Conservation (phyloP, 31 red algal species). For the Porphyra umbilicalis region DNA sequence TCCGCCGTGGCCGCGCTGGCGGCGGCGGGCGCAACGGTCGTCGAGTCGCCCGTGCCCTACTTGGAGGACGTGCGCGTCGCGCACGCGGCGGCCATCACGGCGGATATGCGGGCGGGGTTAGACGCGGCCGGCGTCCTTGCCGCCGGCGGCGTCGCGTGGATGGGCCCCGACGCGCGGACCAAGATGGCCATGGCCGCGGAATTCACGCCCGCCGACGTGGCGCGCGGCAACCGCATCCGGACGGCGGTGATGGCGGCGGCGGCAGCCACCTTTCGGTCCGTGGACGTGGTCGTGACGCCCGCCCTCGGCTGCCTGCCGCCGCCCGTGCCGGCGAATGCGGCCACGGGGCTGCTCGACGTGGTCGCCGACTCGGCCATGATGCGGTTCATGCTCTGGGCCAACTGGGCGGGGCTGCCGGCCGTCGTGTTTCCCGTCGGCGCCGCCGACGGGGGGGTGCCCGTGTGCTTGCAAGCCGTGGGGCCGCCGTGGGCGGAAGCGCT, state of each 20-base stretch:
- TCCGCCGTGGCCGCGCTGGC: not conserved
- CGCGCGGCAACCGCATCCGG: not conserved
- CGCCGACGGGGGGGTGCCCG: conserved; percentile 32
- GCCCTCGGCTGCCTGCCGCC: not conserved
- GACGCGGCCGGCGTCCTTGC: not conserved
- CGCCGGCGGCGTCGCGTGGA: not conserved
- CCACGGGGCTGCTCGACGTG: not conserved
- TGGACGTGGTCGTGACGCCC: conserved; percentile 1
- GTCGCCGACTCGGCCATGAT: not conserved
- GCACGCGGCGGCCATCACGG: not conserved
- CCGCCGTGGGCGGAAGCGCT: conserved; percentile 49
- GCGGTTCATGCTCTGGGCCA: not conserved
- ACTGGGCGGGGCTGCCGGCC: conserved; percentile 1
- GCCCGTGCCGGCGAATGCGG: not conserved
- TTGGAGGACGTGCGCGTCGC: conserved; percentile 2
- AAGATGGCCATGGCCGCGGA: not conserved
- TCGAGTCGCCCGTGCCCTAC: not conserved
- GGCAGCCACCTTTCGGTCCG: not conserved
- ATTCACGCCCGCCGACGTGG: not conserved
- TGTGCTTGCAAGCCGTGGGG: conserved; percentile 85
- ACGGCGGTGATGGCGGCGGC: not conserved
- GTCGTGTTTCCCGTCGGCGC: not conserved
- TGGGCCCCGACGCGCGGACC: not conserved
- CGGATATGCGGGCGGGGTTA: not conserved
- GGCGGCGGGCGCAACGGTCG: not conserved